phyloP scores from a whole-genome alignment of 805 yeast species.

The Saturnispora diversa region DNA sequence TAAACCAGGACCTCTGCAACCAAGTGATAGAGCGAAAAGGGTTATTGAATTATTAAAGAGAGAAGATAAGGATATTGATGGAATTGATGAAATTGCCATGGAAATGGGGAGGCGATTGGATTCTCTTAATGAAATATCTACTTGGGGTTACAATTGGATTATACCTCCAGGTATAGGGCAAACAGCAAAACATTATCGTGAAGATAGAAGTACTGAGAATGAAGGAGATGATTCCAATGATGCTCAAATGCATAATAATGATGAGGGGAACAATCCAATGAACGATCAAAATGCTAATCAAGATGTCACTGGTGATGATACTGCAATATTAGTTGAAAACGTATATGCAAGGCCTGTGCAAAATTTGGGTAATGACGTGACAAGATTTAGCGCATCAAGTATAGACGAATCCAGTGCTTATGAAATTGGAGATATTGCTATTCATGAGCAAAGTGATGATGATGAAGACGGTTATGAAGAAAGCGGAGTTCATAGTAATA shows the following conservation, averaged over 20 bases:
- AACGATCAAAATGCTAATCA: conserved; percentile 22
- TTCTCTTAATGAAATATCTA: conserved; percentile 8
- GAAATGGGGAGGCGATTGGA: conserved; percentile 15
- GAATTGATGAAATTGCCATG: conserved; percentile 12
- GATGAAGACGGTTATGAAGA: conserved; percentile 2
- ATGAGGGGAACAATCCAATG: conserved; percentile 8
- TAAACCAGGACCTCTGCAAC: conserved; percentile 10
- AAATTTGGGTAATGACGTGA: no score
- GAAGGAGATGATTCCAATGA: background rate
- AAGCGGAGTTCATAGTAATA: background rate
- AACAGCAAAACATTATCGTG: conserved; percentile 37
- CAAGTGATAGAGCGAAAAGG: conserved; percentile 3
- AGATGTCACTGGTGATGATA: conserved; percentile 7
- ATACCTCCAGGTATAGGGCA: conserved; percentile 44
- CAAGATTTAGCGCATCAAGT: conserved; percentile 19
- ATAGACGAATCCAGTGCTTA: conserved; percentile 15
- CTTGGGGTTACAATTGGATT: conserved; percentile 22
- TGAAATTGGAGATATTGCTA: conserved; percentile 9
- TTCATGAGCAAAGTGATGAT: conserved; percentile 3
- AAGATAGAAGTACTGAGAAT: conserved; percentile 14
- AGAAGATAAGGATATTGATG: conserved; percentile 6
- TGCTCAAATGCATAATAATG: no score
- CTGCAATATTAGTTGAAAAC: conserved; percentile 20
- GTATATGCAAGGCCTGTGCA: conserved; percentile 9
- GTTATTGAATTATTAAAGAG: background rate